Conservation (phyloP, 1,284 basidiomycete species). For the Trichosporon coremiiforme region DNA sequence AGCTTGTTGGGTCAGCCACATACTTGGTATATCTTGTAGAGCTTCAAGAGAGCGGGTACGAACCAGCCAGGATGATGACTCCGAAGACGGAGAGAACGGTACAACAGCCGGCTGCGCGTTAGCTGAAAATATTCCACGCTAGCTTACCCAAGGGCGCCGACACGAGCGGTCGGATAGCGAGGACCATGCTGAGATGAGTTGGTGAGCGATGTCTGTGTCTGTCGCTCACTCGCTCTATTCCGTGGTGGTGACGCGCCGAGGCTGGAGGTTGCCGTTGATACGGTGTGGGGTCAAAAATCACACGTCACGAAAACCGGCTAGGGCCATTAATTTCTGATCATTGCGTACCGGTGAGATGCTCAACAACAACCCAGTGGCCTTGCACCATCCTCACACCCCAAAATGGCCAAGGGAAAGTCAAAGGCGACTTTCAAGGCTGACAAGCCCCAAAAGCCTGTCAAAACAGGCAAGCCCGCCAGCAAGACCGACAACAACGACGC, state of each 20-base stretch:
- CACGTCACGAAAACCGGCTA: slow-evolving; percentile 12
- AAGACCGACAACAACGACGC: slow-evolving; percentile 36
- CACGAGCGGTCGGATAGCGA: slow-evolving; percentile 55
- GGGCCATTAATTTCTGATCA: slow-evolving; percentile 13
- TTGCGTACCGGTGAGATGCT: slow-evolving; percentile 9
- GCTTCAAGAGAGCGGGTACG: slow-evolving; percentile 24
- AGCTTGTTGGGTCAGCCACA: slow-evolving; percentile 53
- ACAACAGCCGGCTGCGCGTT: slow-evolving; percentile 59
- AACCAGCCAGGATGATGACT: slow-evolving; percentile 59
- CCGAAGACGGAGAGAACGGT: slow-evolving; percentile 61
- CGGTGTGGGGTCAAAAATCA: neutral
- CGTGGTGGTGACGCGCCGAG: slow-evolving; percentile 13
- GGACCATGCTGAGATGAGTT: slow-evolving; percentile 28
- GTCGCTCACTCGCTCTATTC: neutral
- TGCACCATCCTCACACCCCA: slow-evolving; percentile 7
- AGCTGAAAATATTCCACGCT: no score
- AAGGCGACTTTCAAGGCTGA: slow-evolving; percentile 15
- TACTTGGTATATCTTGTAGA: no score
- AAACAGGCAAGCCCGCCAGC: neutral
- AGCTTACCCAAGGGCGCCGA: slow-evolving; percentile 56
- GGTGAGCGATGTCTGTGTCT: neutral
- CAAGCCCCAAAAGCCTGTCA: slow-evolving; percentile 15
- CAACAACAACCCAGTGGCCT: slow-evolving; percentile 15
- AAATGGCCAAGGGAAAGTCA: slow-evolving; percentile 29
- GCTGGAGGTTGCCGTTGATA: neutral